phyloP scores from a whole-genome alignment of 2,329 filamentous ascomycete species.

The Nothopassalora personata region DNA sequence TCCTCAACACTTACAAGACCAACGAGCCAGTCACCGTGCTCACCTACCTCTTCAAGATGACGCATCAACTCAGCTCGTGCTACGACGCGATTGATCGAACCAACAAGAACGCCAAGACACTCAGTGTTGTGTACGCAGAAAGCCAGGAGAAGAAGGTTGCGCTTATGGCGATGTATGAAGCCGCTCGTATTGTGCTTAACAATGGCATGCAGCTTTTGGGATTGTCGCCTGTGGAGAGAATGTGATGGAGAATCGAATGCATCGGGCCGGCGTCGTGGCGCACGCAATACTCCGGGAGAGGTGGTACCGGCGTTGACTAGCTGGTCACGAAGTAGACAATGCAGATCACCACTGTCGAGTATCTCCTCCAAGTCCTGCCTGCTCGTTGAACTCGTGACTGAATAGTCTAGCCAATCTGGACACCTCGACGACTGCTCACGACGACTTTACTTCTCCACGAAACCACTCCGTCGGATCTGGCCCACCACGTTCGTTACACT shows the following conservation, averaged over 20 bases:
- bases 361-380: background rate
- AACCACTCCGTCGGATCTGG: background rate
- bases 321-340: background rate
- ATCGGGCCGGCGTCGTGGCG: conserved; percentile 2
- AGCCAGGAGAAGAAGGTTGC: conserved; percentile 60
- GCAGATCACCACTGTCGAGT: background rate
- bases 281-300: background rate
- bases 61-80: conserved; percentile 70
- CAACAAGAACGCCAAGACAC: conserved; percentile 35
- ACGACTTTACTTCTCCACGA: background rate
- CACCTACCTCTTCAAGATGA: conserved; percentile 80
- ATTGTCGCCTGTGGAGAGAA: conserved; percentile 67
- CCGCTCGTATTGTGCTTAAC: conserved; percentile 66
- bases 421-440: background rate
- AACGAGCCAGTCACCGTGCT: conserved; percentile 67
- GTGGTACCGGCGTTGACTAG: background rate
- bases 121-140: conserved; percentile 77
- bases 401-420: background rate
- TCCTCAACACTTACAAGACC: conserved; percentile 78
- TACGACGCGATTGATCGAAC: conserved; percentile 58
- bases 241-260: conserved; percentile 22
- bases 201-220: conserved; percentile 83
- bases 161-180: conserved; percentile 71
- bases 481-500: background rate
- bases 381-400: background rate